phyloP scores from a whole-genome alignment of 176 grass and related monocot genomes.

The Musa troglodytarum region DNA sequence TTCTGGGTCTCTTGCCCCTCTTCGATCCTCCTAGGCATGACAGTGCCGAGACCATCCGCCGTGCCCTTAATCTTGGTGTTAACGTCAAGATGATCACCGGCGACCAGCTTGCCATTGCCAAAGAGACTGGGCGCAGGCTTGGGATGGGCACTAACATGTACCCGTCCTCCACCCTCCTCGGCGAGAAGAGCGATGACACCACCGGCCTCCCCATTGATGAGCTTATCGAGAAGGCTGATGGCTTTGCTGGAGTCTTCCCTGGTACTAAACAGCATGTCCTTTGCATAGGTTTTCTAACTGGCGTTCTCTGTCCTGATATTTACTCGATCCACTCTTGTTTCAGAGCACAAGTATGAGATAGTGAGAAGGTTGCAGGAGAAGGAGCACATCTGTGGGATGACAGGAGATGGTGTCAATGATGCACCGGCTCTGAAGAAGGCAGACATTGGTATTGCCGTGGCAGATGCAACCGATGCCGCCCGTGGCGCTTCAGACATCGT shows the following conservation, averaged over 20 bases:
- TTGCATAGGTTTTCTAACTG: too few relatives aligned
- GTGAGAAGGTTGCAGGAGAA: slow-evolving; percentile 78
- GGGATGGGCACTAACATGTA: slow-evolving; percentile 99
- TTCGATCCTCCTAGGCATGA: slow-evolving; percentile 90
- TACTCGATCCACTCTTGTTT: background rate
- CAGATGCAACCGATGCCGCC: slow-evolving; percentile 80
- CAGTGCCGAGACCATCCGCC: slow-evolving; percentile 85
- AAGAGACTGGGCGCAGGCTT: slow-evolving; percentile 71
- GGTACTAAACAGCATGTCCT: slow-evolving; percentile 7
- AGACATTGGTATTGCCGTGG: slow-evolving; percentile 93
- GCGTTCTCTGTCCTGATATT: background rate
- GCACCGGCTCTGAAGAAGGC: slow-evolving; percentile 94
- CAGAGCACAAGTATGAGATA: slow-evolving; percentile 96
- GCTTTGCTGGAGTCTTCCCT: slow-evolving; percentile 86
- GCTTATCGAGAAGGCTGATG: slow-evolving; percentile 82
- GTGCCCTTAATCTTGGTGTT: slow-evolving; percentile 63
- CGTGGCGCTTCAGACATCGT: slow-evolving; percentile 85
- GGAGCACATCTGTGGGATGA: slow-evolving; percentile 86
- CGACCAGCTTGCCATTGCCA: slow-evolving; percentile 85
- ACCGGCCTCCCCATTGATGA: slow-evolving; percentile 65
- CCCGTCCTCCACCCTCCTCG: slow-evolving; percentile 61
- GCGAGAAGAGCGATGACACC: slow-evolving; percentile 43
- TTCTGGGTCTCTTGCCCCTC: slow-evolving; percentile 65
- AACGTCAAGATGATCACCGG: slow-evolving; percentile 98
- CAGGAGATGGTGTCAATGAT: slow-evolving; percentile 89